These are phyloP conservation scores for Metahyphopichia silvanorum DNA, from an alignment of 805 yeast genomes.

Conservation along the genomic window DNA sequence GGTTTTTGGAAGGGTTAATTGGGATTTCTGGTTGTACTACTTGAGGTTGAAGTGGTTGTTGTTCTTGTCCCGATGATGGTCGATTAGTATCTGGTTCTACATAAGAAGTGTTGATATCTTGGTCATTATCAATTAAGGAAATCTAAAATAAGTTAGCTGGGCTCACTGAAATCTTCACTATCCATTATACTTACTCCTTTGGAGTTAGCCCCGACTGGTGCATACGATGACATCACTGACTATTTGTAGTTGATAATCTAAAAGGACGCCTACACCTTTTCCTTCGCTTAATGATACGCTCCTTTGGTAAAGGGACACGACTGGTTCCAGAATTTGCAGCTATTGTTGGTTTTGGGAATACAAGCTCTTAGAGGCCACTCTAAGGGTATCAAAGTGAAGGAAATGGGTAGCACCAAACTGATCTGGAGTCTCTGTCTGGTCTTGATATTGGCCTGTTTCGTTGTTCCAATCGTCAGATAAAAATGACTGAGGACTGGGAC, in stretches of 20 bases:
- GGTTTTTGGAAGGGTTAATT: constrained; percentile 18
- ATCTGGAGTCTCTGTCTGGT: neutral
- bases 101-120: neutral
- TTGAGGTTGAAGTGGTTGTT: constrained; percentile 9
- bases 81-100: neutral
- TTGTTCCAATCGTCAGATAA: constrained; percentile 4
- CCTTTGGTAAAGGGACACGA: too few species aligned
- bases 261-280: too few species aligned
- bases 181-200: too few species aligned
- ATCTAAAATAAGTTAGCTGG: neutral
- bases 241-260: too few species aligned
- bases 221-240: too few species aligned
- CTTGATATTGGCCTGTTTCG: neutral
- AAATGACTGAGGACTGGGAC: too few species aligned
- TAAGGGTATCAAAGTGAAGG: constrained; percentile 9
- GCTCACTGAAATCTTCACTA: neutral
- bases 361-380: constrained; percentile 4
- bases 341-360: neutral
- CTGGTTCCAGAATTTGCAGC: neutral
- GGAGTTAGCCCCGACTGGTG: too few species aligned
- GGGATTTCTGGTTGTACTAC: constrained; percentile 26
- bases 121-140: constrained; percentile 1
- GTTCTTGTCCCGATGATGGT: neutral
- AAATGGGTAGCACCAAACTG: constrained; percentile 10
- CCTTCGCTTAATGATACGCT: too few species aligned